Base-by-base conservation (phyloP, 768 basidiomycete species). In the Lactarius hengduanensis region DNA sequence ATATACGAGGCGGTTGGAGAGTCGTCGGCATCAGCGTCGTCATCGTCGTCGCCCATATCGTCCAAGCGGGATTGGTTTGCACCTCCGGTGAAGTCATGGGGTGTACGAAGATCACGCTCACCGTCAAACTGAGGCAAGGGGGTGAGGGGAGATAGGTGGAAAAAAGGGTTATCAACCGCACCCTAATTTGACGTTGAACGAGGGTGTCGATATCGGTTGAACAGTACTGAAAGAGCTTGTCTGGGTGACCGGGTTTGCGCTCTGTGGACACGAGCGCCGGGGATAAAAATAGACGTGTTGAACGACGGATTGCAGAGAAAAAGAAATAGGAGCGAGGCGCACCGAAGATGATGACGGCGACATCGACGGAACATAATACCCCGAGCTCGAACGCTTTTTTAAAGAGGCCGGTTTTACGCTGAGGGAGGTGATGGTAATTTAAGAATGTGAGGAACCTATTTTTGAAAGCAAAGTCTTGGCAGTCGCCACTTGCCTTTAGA, bases 391-490 rank as follows among this genome's bases (percentile, higher is more conserved):
- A 92, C 0, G 92, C 91, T 74, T 93, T n/a, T 77, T 93, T 92
- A 87, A 94, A 93, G 69, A 94, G 86, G 5, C 91, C 92, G 66
- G 91, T 91, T 81, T n/a, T 92, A 72, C 92, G 86, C 92, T 93
- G 78, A 55, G 60, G 62, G 62, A 71, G 62, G 50, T 62, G 69
- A 65, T 61, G 67, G 65, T 81, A 85, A 86, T 85, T 61, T 63
- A 86, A 89, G 88, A 88, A 85, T 80, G 80, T 79, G 80, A 67
- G 62, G 36, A 53, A 59, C 58, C 77, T 75, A 77, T 75, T 74
- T 65, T 65, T 67, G 71, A 73, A 53, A 73, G 73, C 75, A 73
- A 73, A 71, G 56, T 50, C 62, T 62, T 68, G 64, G 71, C 66
- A 67, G 41, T 53, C 55, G 65, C 32, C 73, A 72, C 81, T 71